Evolutionary conservation across 2,329 filamentous ascomycete species (phyloP).

Genomic region (Sarocladium brachiariae): DNA sequence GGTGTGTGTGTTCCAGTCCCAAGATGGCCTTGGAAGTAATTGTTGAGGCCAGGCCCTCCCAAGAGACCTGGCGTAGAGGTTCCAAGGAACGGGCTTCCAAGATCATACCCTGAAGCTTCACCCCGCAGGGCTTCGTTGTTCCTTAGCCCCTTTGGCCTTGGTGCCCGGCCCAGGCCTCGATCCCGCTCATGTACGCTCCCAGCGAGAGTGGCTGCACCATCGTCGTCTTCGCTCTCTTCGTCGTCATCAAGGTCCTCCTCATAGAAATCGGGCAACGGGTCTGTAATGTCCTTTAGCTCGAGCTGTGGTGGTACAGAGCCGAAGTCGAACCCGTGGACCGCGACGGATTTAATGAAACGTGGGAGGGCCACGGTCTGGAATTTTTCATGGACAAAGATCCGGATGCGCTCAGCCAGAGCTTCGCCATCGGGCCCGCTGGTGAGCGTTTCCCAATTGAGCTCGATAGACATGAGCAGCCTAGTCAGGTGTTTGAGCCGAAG

Average conservation of each 20-base stretch:
- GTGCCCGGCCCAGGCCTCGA: slow-evolving; percentile 14
- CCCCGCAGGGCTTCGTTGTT: slow-evolving; percentile 18
- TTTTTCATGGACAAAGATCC: slow-evolving; percentile 88
- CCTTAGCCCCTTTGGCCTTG: slow-evolving; percentile 10
- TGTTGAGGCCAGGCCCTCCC: slow-evolving; percentile 66
- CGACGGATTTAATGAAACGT: slow-evolving; percentile 93
- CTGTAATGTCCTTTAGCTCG: slow-evolving; percentile 93
- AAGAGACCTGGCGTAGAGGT: slow-evolving; percentile 57
- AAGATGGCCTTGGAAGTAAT: slow-evolving; percentile 73
- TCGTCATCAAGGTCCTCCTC: slow-evolving; percentile 63
- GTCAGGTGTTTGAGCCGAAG: too few species aligned
- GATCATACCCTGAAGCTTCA: slow-evolving; percentile 31
- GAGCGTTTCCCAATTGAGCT: slow-evolving; percentile 92
- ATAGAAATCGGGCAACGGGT: slow-evolving; percentile 94
- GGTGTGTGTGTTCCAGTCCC: slow-evolving; percentile 73
- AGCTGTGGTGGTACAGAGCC: slow-evolving; percentile 75
- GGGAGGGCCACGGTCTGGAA: slow-evolving; percentile 90
- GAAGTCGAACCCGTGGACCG: slow-evolving; percentile 91
- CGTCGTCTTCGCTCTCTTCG: slow-evolving; percentile 30
- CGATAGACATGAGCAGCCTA: slow-evolving; percentile 73
- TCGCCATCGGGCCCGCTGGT: slow-evolving; percentile 83
- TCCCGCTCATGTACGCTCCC: slow-evolving; percentile 12
- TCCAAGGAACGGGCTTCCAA: slow-evolving; percentile 51
- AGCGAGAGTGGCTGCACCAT: slow-evolving; percentile 17
- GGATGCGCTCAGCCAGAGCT: slow-evolving; percentile 77